Evolutionary conservation across 306 rosid species (phyloP), one percentile per base, ranked within the genome.

Genomic region (Hippophae tibetana): DNA sequence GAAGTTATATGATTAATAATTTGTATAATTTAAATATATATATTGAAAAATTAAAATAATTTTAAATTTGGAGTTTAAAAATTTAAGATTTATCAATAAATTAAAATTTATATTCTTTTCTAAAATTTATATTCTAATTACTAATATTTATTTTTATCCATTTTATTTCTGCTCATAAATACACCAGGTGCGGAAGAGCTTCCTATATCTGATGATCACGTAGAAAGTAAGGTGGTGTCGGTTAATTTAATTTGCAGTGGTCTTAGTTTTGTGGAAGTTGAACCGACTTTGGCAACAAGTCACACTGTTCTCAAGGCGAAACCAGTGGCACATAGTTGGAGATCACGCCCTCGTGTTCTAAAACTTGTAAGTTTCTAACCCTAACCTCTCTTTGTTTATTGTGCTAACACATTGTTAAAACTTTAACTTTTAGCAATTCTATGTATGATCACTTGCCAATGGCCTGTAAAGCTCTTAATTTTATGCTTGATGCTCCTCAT

Each of bases 311-410:
- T 69, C 78, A 75, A 86, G 67, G 76, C 48, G 74, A 68, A 71
- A 64, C 52, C 87, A 86, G 74, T 66, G 46, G 77, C 74, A 13
- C 52, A 42, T 58, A 66, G 75, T 86, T 81, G 95, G 87, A 72
- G 72, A 60, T 9, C 77, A 78, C 90, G 84, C 82, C 86, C 88
- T 83, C 79, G 84, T 81, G 84, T 75, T 79, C 85, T 72, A 63
- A 31, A 81, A 77, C 50, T 31, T 31, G 38, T 31, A 4, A 31
- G 38, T 31, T 13, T 7, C 61, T 46, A 47, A 10, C 27, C 43
- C 51, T 9, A n/a, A 13, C 13, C 13, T 52, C 25, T 42, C 1
- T 42, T 40, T 38, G 12, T 12, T 44, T 48, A 31, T 41, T 41
- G 8, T 9, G 12, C 25, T 55, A 31, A 3, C 13, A 44, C 38